Evolutionary conservation across 768 basidiomycete genomes (phyloP).

Genomic region (Rhizopogon sp.): DNA sequence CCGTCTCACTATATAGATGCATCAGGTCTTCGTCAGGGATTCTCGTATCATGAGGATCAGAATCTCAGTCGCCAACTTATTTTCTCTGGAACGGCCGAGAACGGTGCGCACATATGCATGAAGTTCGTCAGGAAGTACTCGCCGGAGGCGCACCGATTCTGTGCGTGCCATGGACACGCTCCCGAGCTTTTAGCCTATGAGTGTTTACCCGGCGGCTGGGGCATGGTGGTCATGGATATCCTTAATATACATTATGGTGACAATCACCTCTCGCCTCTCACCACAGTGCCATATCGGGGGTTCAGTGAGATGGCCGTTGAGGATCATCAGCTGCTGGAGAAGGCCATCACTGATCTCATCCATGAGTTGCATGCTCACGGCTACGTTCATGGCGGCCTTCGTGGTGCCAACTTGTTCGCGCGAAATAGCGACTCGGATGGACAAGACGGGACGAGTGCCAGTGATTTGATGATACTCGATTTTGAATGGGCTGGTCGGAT

Average conservation of each 20-base stretch:
- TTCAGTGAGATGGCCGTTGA: background rate
- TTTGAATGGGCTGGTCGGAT: background rate
- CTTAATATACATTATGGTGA: background rate
- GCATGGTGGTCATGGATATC: conserved; percentile 4
- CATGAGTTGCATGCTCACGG: background rate
- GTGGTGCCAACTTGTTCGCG: background rate
- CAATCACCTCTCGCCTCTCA: background rate
- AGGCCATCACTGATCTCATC: background rate
- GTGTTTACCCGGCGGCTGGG: background rate
- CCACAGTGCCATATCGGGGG: background rate
- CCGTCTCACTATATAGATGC: background rate
- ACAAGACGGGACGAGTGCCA: background rate
- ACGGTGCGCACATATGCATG: background rate
- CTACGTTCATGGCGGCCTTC: conserved; percentile 5
- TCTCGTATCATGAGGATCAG: background rate
- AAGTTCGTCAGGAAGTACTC: background rate
- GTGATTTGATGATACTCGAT: conserved; percentile 1
- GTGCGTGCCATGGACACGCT: background rate
- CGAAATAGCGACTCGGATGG: background rate
- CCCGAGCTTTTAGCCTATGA: background rate
- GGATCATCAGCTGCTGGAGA: background rate
- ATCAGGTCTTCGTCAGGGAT: background rate
- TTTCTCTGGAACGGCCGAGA: background rate
- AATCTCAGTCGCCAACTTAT: background rate
- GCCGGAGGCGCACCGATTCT: background rate